These are phyloP conservation scores for Trypanosoma cruzi DNA, from an alignment of 208 protist genomes.

Conservation along the genomic window DNA sequence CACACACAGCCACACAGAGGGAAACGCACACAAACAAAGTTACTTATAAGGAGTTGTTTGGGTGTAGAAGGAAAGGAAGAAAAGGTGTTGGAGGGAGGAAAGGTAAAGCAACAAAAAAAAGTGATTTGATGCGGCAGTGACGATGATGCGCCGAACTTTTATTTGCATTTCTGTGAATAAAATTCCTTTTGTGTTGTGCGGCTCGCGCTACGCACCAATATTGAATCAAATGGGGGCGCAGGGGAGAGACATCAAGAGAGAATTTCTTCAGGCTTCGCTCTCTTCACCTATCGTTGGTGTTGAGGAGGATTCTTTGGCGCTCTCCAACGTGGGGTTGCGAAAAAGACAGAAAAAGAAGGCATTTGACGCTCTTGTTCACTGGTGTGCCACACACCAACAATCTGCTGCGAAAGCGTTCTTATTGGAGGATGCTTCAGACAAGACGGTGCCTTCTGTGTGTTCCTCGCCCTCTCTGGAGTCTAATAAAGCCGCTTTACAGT, in stretches of 20 bases:
- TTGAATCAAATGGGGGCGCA: neutral
- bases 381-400: constrained; percentile 69
- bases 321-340: neutral
- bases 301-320: neutral
- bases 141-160: constrained; percentile 9
- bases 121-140: neutral
- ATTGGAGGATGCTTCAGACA: neutral
- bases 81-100: neutral
- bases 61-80: neutral
- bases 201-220: constrained; percentile 30
- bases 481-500: constrained; percentile 53
- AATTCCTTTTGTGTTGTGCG: constrained; percentile 33
- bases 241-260: neutral
- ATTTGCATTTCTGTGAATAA: constrained; percentile 19
- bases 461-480: constrained; percentile 13
- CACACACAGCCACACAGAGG: no score
- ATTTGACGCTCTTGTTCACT: constrained; percentile 64
- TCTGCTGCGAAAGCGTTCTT: neutral
- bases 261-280: constrained; percentile 7
- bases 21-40: neutral
- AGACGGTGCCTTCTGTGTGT: neutral
- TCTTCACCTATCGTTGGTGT: neutral
- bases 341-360: constrained; percentile 51
- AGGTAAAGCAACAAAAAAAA: neutral
- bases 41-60: neutral